Percentiles rank a stretch among this genome's conserved stretches.
Evolutionary conservation across 345 rosid genomes (phyloP).

Genomic region (Raphanus raphanistrum): DNA sequence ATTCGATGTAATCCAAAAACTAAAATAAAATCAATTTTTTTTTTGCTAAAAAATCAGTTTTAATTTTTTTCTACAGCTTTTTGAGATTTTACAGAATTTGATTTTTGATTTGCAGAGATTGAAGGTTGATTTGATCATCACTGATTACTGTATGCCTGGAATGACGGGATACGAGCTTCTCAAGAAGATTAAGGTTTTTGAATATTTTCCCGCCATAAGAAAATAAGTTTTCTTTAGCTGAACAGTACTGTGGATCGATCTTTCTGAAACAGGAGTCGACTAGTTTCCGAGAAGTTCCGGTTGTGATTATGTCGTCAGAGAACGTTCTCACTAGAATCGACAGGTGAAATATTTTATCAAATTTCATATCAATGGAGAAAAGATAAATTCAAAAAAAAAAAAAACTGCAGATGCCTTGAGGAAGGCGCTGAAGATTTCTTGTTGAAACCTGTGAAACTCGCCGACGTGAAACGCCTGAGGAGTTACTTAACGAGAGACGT

Average conservation of each 20-base stretch:
- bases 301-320: slow-evolving; percentile 96
- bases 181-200: slow-evolving; percentile 79
- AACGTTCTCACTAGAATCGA: slow-evolving; percentile 78
- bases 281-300: slow-evolving; percentile 70
- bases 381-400: background rate
- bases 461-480: slow-evolving; percentile 79
- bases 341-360: slow-evolving; percentile 43
- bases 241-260: background rate
- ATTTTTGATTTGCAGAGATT: slow-evolving; percentile 45
- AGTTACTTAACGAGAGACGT: slow-evolving; percentile 53
- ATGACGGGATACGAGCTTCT: slow-evolving; percentile 99
- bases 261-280: slow-evolving; percentile 67
- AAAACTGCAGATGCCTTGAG: slow-evolving; percentile 68
- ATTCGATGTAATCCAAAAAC: slow-evolving; percentile 39
- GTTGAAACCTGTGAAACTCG: slow-evolving; percentile 84
- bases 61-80: background rate
- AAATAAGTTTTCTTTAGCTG: background rate
- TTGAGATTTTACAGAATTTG: background rate
- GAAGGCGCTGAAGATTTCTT: slow-evolving; percentile 95
- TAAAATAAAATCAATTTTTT: background rate
- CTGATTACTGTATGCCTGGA: slow-evolving; percentile 99
- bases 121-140: slow-evolving; percentile 91
- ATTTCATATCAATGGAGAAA: background rate
- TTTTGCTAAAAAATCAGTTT: too few species aligned
- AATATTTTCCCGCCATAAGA: slow-evolving; percentile 15